Conservation (phyloP, 2,329 filamentous ascomycete species). For the Fusarium sp. region DNA sequence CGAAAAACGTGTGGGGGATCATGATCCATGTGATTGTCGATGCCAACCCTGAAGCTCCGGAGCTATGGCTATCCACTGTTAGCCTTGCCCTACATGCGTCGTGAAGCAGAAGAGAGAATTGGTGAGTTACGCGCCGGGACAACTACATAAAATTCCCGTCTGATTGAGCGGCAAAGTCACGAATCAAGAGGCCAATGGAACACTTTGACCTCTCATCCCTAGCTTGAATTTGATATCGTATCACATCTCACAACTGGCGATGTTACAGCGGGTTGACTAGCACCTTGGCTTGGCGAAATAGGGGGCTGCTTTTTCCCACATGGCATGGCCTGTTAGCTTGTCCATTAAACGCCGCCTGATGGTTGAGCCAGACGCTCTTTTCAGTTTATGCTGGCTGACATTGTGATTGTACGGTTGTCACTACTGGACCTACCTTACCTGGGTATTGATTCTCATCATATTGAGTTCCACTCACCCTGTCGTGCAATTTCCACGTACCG, state of each 20-base stretch:
- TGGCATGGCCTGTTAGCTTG: constrained; percentile 16
- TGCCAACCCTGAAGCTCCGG: constrained; percentile 26
- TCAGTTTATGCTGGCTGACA: constrained; percentile 14
- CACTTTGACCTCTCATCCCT: constrained; percentile 1
- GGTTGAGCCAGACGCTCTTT: constrained; percentile 18
- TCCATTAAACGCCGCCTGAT: constrained; percentile 25
- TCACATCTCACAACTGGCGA: background rate
- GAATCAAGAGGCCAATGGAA: background rate
- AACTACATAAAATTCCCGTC: background rate
- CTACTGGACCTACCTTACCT: background rate
- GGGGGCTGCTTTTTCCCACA: constrained; percentile 31
- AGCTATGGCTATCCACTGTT: constrained; percentile 1
- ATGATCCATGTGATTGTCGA: constrained; percentile 31
- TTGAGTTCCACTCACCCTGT: constrained; percentile 3
- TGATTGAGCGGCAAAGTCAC: constrained; percentile 1
- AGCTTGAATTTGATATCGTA: background rate
- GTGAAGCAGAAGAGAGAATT: background rate
- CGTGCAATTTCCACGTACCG: constrained; percentile 42
- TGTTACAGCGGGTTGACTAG: constrained; percentile 2
- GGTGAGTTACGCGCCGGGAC: constrained; percentile 1
- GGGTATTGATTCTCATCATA: background rate
- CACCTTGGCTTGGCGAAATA: background rate
- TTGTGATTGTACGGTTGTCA: background rate
- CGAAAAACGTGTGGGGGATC: constrained; percentile 34
- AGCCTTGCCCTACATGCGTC: background rate